These are phyloP conservation scores for Fusarium liriodendri DNA, from an alignment of 2,329 filamentous ascomycete species.

Conservation along the genomic window DNA sequence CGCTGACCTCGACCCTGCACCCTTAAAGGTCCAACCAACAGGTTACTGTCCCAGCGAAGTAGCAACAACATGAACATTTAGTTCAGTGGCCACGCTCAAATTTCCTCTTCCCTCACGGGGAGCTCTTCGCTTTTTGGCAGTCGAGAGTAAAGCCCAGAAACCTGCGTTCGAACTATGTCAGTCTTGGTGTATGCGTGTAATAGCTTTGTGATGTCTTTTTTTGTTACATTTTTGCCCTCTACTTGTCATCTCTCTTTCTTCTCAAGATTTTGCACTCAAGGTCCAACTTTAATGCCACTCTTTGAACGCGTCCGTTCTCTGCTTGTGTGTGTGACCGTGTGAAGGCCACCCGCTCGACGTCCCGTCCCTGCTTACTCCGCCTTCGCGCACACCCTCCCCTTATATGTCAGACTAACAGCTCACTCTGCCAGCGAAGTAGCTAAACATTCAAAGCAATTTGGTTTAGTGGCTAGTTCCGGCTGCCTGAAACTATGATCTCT, in stretches of 20 bases:
- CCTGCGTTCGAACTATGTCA: background rate
- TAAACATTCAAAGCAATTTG: background rate
- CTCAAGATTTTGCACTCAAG: background rate
- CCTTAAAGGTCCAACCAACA: background rate
- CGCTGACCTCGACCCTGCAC: background rate
- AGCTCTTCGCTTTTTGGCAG: slow-evolving; percentile 20
- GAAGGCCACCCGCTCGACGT: background rate
- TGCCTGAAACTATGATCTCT: background rate
- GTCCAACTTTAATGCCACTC: background rate
- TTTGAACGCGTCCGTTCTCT: background rate
- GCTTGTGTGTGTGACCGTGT: background rate
- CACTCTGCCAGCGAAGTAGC: slow-evolving; percentile 16
- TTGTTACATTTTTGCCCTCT: background rate
- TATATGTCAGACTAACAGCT: background rate
- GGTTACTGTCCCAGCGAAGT: slow-evolving; percentile 1
- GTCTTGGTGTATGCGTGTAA: background rate
- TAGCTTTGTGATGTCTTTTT: background rate
- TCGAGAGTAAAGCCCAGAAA: background rate
- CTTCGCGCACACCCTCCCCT: background rate
- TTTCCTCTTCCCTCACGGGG: background rate
- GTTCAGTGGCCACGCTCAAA: background rate
- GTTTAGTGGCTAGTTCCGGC: background rate
- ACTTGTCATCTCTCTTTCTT: background rate
- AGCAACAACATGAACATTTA: background rate
- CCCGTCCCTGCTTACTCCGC: background rate